Conservation (phyloP, 164 flowering plant genomes). For the Euptelea pleiosperma region DNA sequence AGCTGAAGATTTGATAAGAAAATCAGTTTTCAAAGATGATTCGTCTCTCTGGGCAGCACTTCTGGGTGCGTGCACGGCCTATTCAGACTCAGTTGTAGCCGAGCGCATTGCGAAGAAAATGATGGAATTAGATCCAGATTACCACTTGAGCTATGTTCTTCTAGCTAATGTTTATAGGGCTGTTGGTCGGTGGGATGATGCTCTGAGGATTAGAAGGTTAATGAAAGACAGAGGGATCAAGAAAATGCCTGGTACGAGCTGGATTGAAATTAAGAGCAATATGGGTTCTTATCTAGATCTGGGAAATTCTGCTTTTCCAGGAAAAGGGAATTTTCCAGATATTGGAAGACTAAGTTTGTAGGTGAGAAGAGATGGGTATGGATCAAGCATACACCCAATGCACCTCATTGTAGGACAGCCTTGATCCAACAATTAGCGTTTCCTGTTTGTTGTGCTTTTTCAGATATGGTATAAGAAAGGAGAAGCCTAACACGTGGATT, state of each 20-base stretch:
- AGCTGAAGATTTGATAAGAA: slow-evolving; percentile 64
- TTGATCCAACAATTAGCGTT: too few relatives aligned
- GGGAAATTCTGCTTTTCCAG: background rate
- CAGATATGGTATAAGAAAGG: too few relatives aligned
- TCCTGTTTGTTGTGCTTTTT: too few relatives aligned
- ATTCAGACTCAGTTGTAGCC: slow-evolving; percentile 44
- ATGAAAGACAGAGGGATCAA: slow-evolving; percentile 60
- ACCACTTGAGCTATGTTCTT: slow-evolving; percentile 74
- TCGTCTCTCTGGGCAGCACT: slow-evolving; percentile 73
- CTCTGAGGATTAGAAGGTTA: slow-evolving; percentile 39
- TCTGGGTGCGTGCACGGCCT: slow-evolving; percentile 72
- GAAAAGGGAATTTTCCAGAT: background rate
- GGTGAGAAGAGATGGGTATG: background rate
- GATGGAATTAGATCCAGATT: slow-evolving; percentile 63
- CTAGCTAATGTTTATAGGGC: slow-evolving; percentile 63
- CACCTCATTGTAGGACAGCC: too few relatives aligned
- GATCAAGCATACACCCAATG: too few relatives aligned
- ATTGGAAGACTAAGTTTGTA: background rate
- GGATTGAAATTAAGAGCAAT: slow-evolving; percentile 47
- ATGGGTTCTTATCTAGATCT: slow-evolving; percentile 9
- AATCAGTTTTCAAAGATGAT: slow-evolving; percentile 39
- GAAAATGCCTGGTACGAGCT: slow-evolving; percentile 72
- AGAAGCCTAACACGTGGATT: too few relatives aligned
- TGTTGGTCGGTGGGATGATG: slow-evolving; percentile 67
- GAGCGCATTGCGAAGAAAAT: slow-evolving; percentile 73